Evolutionary conservation across 2,329 filamentous ascomycete species (phyloP), one percentile per base, ranked within the genome.

Genomic region (Aspergillus pseudoviridinutans): DNA sequence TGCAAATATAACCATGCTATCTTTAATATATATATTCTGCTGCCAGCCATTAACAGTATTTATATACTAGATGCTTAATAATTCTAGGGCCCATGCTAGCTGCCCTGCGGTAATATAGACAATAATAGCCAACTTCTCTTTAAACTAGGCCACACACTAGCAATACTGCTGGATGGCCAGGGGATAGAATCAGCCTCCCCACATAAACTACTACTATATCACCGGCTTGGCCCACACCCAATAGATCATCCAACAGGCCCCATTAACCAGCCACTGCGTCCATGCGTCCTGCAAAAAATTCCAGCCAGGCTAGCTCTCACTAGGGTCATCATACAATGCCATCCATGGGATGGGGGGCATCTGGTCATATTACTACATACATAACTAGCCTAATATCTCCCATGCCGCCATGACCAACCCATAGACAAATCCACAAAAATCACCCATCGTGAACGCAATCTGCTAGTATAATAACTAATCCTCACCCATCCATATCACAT

Each of bases 1-100:
- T 0, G 56, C 1, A 1, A 58, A 28, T 3, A 46, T 24, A 0
- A 58, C 25, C 2, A 56, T 29, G 2, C 50, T 4, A 29, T 58
- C 14, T 4, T 58, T 8, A 20, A 58, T 55, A 53, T 29, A 58
- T 44, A 58, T 55, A 49, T 58, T 58, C 1, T 12, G n/a, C 2
- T 24, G 46, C 1, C 35, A 3, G 22, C 53, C 56, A 3, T n/a
- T 58, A 0, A 3, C 7, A 1, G 50, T 55, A 7, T 53, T 57
- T 1, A 46, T 17, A 50, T 53, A 17, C 29, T 53, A 17, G 1
- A 55, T 42, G n/a, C 32, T 55, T 6, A 55, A 32, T 12, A 55
- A 25, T 22, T 55, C 35, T 6, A 29, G 53, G 6, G 35, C 14
- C 3, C 3, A 14, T 7, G 14, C 35, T 5, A 3, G 35, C 17